phyloP scores from a whole-genome alignment of 306 rosid species.

The Quercus engelmannii region DNA sequence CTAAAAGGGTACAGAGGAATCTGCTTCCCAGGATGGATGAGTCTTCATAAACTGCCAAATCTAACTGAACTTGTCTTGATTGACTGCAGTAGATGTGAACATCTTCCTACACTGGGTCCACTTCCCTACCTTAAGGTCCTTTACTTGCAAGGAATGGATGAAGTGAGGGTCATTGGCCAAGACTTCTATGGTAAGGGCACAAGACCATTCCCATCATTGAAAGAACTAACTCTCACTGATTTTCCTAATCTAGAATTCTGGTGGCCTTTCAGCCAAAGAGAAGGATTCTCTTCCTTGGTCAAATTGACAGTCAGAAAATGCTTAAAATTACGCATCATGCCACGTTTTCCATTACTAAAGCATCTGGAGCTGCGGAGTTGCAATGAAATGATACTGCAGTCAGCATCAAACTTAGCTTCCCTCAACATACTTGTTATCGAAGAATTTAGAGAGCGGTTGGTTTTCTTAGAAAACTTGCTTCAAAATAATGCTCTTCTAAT shows the following conservation, averaged over 20 bases:
- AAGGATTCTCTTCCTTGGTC: background rate
- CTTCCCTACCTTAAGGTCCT: slow-evolving; percentile 17
- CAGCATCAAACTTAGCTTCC: background rate
- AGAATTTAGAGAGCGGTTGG: background rate
- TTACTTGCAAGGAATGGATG: slow-evolving; percentile 20
- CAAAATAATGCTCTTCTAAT: slow-evolving; percentile 5
- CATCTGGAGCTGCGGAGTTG: slow-evolving; percentile 4
- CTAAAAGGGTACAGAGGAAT: slow-evolving; percentile 12
- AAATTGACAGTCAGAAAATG: slow-evolving; percentile 13
- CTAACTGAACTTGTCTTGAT: slow-evolving; percentile 14
- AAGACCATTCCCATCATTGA: slow-evolving; percentile 9
- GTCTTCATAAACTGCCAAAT: background rate
- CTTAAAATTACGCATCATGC: slow-evolving; percentile 1
- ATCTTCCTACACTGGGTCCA: slow-evolving; percentile 10
- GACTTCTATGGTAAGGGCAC: slow-evolving; percentile 7
- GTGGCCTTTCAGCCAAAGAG: background rate
- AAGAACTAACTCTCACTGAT: slow-evolving; percentile 13
- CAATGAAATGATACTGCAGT: background rate
- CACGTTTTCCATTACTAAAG: slow-evolving; percentile 18
- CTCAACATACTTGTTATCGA: slow-evolving; percentile 19
- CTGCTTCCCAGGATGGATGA: slow-evolving; percentile 17
- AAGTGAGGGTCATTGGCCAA: slow-evolving; percentile 3
- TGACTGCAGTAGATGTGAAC: slow-evolving; percentile 12
- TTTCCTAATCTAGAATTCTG: slow-evolving; percentile 18
- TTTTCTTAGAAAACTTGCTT: slow-evolving; percentile 6